A percentile compares a stretch with the other conserved stretches of the same genome.
These are phyloP conservation scores for Claviceps maximensis DNA, from an alignment of 2,329 filamentous ascomycete species.

Conservation along the genomic window DNA sequence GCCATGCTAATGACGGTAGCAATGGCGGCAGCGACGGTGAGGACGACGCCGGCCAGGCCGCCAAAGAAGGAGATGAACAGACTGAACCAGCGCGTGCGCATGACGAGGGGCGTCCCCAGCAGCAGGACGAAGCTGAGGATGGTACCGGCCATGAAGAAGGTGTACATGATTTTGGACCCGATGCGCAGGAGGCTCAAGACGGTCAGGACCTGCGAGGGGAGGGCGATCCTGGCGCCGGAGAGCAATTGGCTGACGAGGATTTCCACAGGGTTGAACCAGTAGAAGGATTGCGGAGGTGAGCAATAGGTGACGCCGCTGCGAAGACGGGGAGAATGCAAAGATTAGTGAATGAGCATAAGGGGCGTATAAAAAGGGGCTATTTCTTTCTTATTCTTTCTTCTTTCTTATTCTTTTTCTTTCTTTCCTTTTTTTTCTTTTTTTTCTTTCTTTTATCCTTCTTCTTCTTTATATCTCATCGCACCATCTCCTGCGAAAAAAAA, in stretches of 20 bases:
- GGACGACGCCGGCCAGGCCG: constrained; percentile 52
- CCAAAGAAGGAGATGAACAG: constrained; percentile 56
- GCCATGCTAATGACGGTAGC: constrained; percentile 76
- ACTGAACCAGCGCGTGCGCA: constrained; percentile 47
- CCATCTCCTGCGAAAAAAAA: too few species aligned
- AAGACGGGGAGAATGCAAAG: background rate
- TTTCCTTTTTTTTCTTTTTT: too few species aligned
- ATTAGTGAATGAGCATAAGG: background rate
- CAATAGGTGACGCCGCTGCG: constrained; percentile 60
- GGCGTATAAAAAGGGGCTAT: background rate
- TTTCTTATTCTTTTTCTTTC: too few species aligned
- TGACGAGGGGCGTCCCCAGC: constrained; percentile 45
- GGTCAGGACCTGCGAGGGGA: constrained; percentile 60
- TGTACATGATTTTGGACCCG: constrained; percentile 79
- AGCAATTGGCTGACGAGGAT: constrained; percentile 72
- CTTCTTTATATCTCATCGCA: too few species aligned
- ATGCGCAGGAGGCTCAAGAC: constrained; percentile 62
- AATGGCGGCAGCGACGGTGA: constrained; percentile 57
- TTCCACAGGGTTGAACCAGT: constrained; percentile 83
- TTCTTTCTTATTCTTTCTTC: background rate
- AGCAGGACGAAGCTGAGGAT: constrained; percentile 61
- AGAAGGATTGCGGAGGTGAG: constrained; percentile 54
- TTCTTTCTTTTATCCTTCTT: too few species aligned
- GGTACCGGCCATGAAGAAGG: constrained; percentile 62
- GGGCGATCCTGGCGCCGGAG: constrained; percentile 66